A percentile compares a stretch with the other conserved stretches of the same genome.
Conservation (phyloP, 305 asterid genomes). For the Fraxinus xanthoxyloides region DNA sequence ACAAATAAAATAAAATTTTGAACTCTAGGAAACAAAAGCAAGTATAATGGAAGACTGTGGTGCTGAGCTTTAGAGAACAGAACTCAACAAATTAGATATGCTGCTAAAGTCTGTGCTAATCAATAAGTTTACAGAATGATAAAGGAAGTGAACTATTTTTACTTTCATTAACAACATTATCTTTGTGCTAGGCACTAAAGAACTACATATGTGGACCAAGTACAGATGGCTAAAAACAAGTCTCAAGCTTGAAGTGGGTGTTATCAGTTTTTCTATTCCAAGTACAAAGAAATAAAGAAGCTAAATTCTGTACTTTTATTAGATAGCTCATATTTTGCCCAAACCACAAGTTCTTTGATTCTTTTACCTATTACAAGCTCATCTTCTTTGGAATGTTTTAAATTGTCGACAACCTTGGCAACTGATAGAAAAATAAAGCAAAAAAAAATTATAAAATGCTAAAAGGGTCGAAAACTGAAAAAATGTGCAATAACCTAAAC, state of each 20-base stretch:
- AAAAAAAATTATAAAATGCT: not conserved
- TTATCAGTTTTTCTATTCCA: not conserved
- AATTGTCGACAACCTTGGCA: not conserved
- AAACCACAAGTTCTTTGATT: not conserved
- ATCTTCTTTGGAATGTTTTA: not conserved
- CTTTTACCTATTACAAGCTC: not conserved
- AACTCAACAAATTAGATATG: not conserved
- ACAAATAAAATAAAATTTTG: not conserved
- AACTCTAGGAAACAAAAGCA: not conserved
- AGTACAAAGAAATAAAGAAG: not conserved
- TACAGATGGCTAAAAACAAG: not conserved
- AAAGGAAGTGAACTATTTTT: not conserved
- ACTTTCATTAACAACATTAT: not conserved
- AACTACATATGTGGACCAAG: not conserved
- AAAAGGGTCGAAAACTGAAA: not conserved
- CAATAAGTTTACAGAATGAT: not conserved
- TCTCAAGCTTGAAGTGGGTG: not conserved
- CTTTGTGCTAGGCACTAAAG: not conserved
- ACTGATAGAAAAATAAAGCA: not conserved
- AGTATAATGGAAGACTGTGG: not conserved
- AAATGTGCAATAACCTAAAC: not conserved
- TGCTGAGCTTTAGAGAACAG: not conserved
- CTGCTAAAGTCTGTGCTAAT: not conserved
- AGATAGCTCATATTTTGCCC: not conserved
- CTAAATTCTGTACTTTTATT: not conserved